These are phyloP conservation scores for Orbilia javanica DNA, from an alignment of 2,329 filamentous ascomycete genomes.

Conservation along the genomic window DNA sequence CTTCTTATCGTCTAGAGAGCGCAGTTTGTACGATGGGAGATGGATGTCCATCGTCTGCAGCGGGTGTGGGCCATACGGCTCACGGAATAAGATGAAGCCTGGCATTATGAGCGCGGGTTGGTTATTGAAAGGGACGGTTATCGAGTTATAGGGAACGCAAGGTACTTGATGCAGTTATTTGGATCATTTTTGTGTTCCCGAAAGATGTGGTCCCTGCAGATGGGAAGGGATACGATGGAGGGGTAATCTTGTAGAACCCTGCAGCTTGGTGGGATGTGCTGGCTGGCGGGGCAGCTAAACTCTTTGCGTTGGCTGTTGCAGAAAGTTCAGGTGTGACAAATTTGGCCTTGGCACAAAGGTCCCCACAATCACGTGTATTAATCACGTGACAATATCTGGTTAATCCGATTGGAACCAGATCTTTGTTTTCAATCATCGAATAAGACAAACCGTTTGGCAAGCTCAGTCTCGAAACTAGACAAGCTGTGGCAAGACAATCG, in stretches of 20 bases:
- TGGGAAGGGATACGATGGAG: conserved; percentile 34
- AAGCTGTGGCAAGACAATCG: too few relatives aligned
- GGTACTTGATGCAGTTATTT: conserved; percentile 57
- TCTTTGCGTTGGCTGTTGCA: conserved; percentile 39
- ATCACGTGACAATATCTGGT: too few relatives aligned
- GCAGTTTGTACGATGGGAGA: conserved; percentile 55
- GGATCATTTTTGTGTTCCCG: conserved; percentile 41
- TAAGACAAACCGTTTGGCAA: too few relatives aligned
- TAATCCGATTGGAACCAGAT: too few relatives aligned
- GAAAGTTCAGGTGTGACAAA: not conserved
- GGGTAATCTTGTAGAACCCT: conserved; percentile 20
- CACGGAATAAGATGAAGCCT: conserved; percentile 59
- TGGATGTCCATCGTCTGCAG: conserved; percentile 58
- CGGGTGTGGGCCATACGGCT: conserved; percentile 56
- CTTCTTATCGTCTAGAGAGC: conserved; percentile 52
- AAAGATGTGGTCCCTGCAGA: conserved; percentile 15
- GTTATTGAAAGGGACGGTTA: not conserved
- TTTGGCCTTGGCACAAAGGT: not conserved
- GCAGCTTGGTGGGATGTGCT: conserved; percentile 29
- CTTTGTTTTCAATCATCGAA: too few relatives aligned
- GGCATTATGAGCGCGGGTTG: conserved; percentile 47
- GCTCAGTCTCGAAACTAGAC: too few relatives aligned
- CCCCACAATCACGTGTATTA: too few relatives aligned
- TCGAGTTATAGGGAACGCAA: conserved; percentile 34
- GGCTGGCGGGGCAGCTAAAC: conserved; percentile 20